Evolutionary conservation across 352 stramenopile genomes (phyloP).

Genomic region (Phytophthora pluvialis): DNA sequence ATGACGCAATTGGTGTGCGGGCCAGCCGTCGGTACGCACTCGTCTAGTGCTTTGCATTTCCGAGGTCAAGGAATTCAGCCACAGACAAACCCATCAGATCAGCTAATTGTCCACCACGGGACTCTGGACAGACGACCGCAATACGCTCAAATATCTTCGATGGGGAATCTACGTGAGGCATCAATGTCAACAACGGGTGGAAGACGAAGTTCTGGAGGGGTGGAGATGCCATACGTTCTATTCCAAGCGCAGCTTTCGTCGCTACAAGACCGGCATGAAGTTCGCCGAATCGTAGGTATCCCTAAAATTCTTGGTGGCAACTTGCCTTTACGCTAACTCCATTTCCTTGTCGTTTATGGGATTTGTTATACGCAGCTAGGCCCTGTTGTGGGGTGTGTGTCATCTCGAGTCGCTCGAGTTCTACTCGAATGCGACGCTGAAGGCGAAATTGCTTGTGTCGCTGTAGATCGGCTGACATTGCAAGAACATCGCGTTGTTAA

Average conservation of each 20-base stretch:
- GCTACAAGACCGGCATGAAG: constrained; percentile 10
- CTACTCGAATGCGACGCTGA: constrained; percentile 54
- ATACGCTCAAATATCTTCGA: constrained; percentile 17
- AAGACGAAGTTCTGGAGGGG: constrained; percentile 5
- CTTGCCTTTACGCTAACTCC: neutral
- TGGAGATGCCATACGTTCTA: constrained; percentile 3
- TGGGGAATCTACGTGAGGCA: neutral
- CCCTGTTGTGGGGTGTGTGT: constrained; percentile 52
- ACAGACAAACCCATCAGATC: constrained; percentile 8
- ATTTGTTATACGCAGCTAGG: constrained; percentile 38
- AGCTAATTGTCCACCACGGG: constrained; percentile 14
- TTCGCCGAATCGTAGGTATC: constrained; percentile 24
- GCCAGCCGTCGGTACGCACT: constrained; percentile 18
- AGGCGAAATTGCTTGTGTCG: constrained; percentile 40
- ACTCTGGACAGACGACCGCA: constrained; percentile 7
- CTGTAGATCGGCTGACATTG: constrained; percentile 45
- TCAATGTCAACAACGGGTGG: neutral
- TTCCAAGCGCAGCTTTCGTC: constrained; percentile 10
- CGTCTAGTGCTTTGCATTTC: neutral
- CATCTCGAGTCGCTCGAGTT: constrained; percentile 35
- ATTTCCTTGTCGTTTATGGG: neutral
- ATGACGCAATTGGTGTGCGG: constrained; percentile 55
- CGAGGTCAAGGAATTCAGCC: neutral
- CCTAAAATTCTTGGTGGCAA: neutral
- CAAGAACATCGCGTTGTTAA: constrained; percentile 14